phyloP scores from a whole-genome alignment of 129 eudicot species.

The Helichrysum umbraculigerum region DNA sequence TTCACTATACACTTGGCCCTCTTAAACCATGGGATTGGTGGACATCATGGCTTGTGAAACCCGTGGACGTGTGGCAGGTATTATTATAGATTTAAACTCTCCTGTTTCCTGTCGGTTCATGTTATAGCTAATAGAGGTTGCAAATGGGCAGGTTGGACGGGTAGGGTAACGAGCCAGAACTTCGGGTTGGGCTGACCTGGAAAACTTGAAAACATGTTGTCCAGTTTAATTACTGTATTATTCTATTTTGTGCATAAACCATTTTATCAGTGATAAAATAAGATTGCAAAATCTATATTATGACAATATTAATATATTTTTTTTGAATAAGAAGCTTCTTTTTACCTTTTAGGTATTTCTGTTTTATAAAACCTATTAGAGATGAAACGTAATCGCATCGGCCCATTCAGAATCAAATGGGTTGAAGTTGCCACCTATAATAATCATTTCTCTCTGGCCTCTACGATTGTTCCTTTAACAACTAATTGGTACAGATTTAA shows the following conservation, averaged over 20 bases:
- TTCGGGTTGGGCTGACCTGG: neutral
- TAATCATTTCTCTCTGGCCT: neutral
- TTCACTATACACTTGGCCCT: slow-evolving; percentile 98
- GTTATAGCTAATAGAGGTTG: neutral
- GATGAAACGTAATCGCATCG: neutral
- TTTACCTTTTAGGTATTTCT: slow-evolving; percentile 4
- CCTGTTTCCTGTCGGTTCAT: neutral
- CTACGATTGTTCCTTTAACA: neutral
- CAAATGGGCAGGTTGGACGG: neutral
- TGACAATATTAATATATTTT: neutral
- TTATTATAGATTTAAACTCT: slow-evolving; percentile 13
- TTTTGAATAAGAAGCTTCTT: neutral
- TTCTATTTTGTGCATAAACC: neutral
- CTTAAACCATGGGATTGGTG: slow-evolving; percentile 99
- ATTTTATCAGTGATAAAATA: neutral
- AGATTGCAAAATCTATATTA: neutral
- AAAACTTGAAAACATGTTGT: neutral
- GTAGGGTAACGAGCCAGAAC: neutral
- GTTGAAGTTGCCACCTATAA: neutral
- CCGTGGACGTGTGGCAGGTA: slow-evolving; percentile 99
- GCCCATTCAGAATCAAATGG: neutral
- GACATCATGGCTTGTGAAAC: slow-evolving; percentile 97
- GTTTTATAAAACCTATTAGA: neutral
- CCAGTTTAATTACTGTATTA: neutral
- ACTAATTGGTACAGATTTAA: neutral